A percentile compares a stretch with the other conserved stretches of the same genome.
These are phyloP conservation scores for Penicillium pancosmium DNA, from an alignment of 495 filamentous ascomycete species.

Conservation along the genomic window DNA sequence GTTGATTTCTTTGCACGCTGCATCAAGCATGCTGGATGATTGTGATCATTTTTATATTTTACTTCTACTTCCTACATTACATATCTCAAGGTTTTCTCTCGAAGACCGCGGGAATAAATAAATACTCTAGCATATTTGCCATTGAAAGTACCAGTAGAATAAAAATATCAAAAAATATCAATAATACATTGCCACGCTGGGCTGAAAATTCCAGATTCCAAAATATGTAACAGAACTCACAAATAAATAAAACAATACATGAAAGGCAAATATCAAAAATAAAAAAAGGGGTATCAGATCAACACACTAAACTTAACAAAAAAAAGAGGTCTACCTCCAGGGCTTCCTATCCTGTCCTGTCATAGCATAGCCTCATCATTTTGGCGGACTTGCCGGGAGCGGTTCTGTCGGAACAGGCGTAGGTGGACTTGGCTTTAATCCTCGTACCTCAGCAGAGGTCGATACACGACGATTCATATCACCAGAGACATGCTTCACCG, in stretches of 20 bases:
- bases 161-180: background rate
- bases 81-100: no score
- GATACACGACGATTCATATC: conserved; percentile 41
- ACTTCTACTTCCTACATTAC: no score
- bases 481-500: conserved; percentile 47
- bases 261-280: background rate
- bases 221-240: conserved; percentile 6
- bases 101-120: background rate
- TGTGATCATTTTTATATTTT: background rate
- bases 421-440: conserved; percentile 25
- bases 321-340: conserved; percentile 9
- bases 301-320: conserved; percentile 14
- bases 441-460: conserved; percentile 31
- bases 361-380: conserved; percentile 10
- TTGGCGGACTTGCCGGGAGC: conserved; percentile 7
- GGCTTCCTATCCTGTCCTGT: no score
- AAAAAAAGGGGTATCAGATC: conserved; percentile 37
- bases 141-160: background rate
- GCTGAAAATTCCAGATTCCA: background rate
- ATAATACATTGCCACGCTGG: background rate
- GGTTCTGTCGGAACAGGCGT: conserved; percentile 11
- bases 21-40: background rate
- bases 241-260: conserved; percentile 22
- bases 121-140: background rate
- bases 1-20: conserved; percentile 8